phyloP scores from a whole-genome alignment of 73 alveolate genomes.

The Breviolum minutum region DNA sequence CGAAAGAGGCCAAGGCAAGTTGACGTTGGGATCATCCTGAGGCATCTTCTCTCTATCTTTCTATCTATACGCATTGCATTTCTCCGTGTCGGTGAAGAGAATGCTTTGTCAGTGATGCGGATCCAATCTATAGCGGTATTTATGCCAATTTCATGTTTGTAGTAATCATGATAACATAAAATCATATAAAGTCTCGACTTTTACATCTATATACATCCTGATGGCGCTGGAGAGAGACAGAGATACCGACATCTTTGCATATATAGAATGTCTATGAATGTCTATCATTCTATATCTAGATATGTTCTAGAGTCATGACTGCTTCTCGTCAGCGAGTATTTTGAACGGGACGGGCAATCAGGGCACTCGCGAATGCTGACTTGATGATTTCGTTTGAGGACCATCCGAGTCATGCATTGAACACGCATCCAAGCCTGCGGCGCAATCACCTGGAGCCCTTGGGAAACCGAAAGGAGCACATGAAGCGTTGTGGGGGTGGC shows the following conservation, averaged over 20 bases:
- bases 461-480: conserved; percentile 71
- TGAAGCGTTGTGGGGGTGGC: neutral
- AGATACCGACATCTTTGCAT: neutral
- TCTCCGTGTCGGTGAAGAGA: too few relatives aligned
- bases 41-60: neutral
- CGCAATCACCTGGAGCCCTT: conserved; percentile 71
- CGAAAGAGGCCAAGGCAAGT: conserved; percentile 79
- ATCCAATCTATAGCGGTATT: too few relatives aligned
- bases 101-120: too few relatives aligned
- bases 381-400: neutral
- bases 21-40: neutral
- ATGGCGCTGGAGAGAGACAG: too few relatives aligned
- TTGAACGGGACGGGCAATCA: too few relatives aligned
- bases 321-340: too few relatives aligned
- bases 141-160: too few relatives aligned
- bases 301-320: neutral
- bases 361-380: too few relatives aligned
- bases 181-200: too few relatives aligned
- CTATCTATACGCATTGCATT: neutral
- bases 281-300: neutral
- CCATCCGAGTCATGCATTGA: conserved; percentile 90
- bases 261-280: neutral
- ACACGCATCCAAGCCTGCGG: conserved; percentile 86
- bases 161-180: too few relatives aligned
- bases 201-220: too few relatives aligned